phyloP scores from a whole-genome alignment of 805 yeast genomes.

The Wickerhamiella qilinensis region DNA sequence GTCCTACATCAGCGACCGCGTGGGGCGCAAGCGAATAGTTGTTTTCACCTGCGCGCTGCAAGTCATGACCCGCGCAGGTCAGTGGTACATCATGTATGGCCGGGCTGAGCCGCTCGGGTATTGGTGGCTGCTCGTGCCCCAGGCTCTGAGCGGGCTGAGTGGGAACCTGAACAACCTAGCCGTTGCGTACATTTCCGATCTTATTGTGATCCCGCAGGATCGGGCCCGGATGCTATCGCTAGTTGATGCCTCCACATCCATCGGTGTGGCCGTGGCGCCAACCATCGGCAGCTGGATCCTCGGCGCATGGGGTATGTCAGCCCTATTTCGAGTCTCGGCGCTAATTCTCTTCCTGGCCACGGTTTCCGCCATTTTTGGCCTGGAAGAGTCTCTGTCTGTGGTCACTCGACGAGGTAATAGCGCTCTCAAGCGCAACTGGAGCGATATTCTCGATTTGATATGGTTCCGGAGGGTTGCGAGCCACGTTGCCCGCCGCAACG shows the following conservation, averaged over 20 bases:
- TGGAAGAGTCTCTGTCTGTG: background rate
- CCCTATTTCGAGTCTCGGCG: conserved; percentile 9
- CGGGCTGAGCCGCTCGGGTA: conserved; percentile 7
- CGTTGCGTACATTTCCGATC: conserved; percentile 14
- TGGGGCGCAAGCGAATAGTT: conserved; percentile 14
- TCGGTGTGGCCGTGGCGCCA: conserved; percentile 14
- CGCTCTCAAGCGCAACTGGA: background rate
- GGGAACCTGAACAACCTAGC: conserved; percentile 11
- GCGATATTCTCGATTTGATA: background rate
- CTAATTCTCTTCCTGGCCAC: background rate
- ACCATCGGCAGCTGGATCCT: conserved; percentile 13
- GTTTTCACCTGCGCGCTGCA: conserved; percentile 6
- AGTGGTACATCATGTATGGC: conserved; percentile 15
- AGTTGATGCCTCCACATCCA: conserved; percentile 12
- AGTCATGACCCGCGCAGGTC: conserved; percentile 4
- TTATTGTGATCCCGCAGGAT: conserved; percentile 10
- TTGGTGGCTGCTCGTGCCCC: conserved; percentile 14
- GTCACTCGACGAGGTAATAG: too few species aligned
- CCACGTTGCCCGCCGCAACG: background rate
- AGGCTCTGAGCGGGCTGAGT: conserved; percentile 10
- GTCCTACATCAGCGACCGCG: conserved; percentile 12
- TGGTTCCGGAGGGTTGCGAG: background rate
- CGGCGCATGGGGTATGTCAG: conserved; percentile 5
- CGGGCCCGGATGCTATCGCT: conserved; percentile 13
- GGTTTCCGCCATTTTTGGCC: background rate